Conservation (phyloP, 148 eudicot species). For the Salicornia ramosissima region DNA sequence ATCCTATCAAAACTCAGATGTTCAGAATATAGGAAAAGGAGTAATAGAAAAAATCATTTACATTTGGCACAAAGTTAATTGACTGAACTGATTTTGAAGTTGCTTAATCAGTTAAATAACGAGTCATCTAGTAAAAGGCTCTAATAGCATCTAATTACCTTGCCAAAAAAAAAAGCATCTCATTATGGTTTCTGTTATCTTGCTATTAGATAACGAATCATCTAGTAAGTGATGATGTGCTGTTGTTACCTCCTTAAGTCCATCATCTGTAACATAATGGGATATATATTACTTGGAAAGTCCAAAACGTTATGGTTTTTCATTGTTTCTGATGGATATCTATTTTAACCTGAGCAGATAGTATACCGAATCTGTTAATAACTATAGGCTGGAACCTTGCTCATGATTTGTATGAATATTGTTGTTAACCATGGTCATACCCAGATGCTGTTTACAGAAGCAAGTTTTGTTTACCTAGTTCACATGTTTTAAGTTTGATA, state of each 20-base stretch:
- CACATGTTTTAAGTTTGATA: background rate
- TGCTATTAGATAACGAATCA: background rate
- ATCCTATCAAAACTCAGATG: background rate
- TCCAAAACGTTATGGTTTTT: background rate
- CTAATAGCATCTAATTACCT: too few species aligned
- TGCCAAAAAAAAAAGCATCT: too few species aligned
- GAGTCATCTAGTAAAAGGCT: too few species aligned
- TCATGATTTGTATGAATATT: background rate
- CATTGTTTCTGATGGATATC: background rate
- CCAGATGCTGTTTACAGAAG: background rate
- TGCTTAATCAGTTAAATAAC: too few species aligned
- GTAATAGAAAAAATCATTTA: background rate
- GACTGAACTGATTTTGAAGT: background rate
- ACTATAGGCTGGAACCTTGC: background rate
- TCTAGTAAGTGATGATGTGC: background rate
- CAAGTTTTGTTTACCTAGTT: background rate
- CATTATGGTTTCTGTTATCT: background rate
- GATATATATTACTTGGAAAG: background rate
- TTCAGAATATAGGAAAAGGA: background rate
- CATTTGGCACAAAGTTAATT: background rate
- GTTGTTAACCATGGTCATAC: constrained; percentile 1
- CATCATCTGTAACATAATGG: background rate
- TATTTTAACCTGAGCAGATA: background rate
- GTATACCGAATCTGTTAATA: background rate
- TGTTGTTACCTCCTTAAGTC: too few species aligned